Base-by-base conservation (phyloP, 1,284 basidiomycete genomes). In the Ganoderma sinense region DNA sequence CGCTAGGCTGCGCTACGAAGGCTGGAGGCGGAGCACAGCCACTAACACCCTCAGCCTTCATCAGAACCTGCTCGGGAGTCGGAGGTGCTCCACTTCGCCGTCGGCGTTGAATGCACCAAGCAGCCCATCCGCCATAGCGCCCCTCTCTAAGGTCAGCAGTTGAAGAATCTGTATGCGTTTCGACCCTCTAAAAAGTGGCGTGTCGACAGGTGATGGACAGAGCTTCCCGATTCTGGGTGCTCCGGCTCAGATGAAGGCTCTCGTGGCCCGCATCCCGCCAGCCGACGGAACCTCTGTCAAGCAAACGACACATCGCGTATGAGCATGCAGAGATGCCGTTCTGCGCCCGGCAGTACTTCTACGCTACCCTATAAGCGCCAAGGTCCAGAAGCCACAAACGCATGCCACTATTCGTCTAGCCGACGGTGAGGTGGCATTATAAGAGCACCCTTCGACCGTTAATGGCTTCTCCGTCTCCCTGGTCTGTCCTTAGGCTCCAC, bases 281-380 rank as follows among this genome's bases (percentile, higher is more conserved):
- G 36, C 59, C 59, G 59, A 41, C 36, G n/a, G 40, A 39, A 39
- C 40, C 41, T 33, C 40, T n/a, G 36, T 31, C 39, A 53, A 51
- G n/a, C 13, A 23, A 53, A 64, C 62, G 48, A 40, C 48, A 56
- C 16, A 20, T 33, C 53, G 48, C 39, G 39, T 43, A 61, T 7
- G n/a, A 39, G 43, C 39, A 23, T 11, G 56, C 33, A 18, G 23
- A 40, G 36, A 41, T 40, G 40, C 59, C 59, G 39, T 20, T n/a
- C 23, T 20, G n/a, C 59, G 59, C 23, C n/a, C 23, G 59, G 39
- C 40, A 39, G 39, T 53, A 23, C 41, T 26, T 59, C 56, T 20
- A 31, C 48, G 43, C 55, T 48, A 53, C 60, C 60, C 66, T 59
- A 60, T 62, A 63, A 64, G 36, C 66, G 45, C 40, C 31, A 23